Conservation (phyloP, 805 yeast species). For the Teunomyces kruisii region DNA sequence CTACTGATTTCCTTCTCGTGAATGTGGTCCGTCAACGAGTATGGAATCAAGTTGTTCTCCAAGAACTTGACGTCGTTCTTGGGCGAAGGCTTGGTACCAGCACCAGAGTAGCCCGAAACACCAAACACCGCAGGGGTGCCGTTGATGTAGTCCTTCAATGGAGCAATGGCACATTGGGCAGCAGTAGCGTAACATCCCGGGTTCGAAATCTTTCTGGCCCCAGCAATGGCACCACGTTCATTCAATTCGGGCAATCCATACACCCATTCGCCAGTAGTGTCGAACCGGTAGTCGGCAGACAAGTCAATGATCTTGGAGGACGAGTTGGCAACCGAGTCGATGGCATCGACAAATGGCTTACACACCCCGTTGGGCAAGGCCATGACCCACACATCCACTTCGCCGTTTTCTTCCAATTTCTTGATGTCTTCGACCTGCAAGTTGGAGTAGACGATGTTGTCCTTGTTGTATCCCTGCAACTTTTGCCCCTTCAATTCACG, state of each 20-base stretch:
- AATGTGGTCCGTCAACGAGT: constrained; percentile 92
- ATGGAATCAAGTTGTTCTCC: constrained; percentile 85
- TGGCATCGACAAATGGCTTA: constrained; percentile 79
- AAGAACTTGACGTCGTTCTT: constrained; percentile 81
- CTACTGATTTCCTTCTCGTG: constrained; percentile 92
- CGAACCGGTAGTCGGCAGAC: constrained; percentile 96
- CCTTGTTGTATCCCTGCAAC: constrained; percentile 83
- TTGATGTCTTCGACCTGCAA: constrained; percentile 84
- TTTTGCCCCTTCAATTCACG: constrained; percentile 90
- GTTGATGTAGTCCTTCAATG: constrained; percentile 63
- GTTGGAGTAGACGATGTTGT: constrained; percentile 77
- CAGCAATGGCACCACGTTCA: constrained; percentile 61
- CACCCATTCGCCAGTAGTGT: constrained; percentile 81
- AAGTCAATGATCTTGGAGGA: constrained; percentile 84
- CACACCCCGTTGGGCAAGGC: constrained; percentile 98
- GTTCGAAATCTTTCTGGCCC: constrained; percentile 81
- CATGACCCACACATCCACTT: constrained; percentile 97
- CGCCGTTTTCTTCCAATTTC: constrained; percentile 68
- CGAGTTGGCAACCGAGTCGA: constrained; percentile 62
- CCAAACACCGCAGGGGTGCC: constrained; percentile 90
- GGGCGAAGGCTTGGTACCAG: constrained; percentile 98
- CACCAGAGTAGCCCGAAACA: constrained; percentile 98
- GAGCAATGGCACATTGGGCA: constrained; percentile 86
- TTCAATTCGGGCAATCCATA: constrained; percentile 95
- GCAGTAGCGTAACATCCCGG: constrained; percentile 99